phyloP scores from a whole-genome alignment of 169 alveolate genomes.

The Eimeria tenella region DNA sequence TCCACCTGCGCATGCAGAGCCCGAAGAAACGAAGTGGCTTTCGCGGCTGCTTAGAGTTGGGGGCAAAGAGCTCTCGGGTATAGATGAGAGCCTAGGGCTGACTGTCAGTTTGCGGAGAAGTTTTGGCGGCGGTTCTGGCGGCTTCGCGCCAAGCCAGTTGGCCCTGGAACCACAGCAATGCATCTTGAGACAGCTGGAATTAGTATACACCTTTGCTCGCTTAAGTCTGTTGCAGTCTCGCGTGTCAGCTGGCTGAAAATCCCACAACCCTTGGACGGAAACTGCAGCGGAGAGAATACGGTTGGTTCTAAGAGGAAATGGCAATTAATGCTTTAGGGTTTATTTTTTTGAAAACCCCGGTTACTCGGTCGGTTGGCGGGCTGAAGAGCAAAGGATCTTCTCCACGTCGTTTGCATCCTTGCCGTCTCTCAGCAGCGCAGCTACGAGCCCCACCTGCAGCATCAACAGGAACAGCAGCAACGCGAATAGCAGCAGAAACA shows the following conservation, averaged over 20 bases:
- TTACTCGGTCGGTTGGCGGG: background rate
- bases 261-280: no score
- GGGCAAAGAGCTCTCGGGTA: background rate
- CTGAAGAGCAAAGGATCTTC: background rate
- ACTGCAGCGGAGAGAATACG: no score
- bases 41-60: no score
- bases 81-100: background rate
- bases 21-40: background rate
- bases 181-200: no score
- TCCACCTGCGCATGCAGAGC: background rate
- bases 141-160: background rate
- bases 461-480: conserved; percentile 6
- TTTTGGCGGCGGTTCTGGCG: background rate
- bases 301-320: no score
- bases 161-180: background rate
- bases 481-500: background rate
- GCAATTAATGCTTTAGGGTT: no score
- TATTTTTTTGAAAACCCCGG: background rate
- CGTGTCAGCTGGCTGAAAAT: no score
- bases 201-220: no score
- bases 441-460: conserved; percentile 49
- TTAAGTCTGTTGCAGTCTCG: no score
- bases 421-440: conserved; percentile 4
- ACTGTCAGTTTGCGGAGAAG: background rate
- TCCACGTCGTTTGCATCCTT: background rate